Evolutionary conservation across 306 rosid species (phyloP).

Genomic region (Rubus idaeus): DNA sequence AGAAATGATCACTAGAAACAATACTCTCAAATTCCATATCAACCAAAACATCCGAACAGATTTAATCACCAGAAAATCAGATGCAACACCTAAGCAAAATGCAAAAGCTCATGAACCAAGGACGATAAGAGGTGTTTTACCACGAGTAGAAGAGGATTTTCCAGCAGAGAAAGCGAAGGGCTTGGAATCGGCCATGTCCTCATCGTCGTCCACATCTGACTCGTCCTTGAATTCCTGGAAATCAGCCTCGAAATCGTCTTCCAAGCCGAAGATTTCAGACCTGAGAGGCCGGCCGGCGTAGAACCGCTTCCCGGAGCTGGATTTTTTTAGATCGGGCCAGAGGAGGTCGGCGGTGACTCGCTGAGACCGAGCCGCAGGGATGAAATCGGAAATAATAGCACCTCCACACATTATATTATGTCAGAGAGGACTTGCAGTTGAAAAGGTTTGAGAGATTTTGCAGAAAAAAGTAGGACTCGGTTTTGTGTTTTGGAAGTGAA

Average conservation of each 20-base stretch:
- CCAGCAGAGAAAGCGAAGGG: conserved; percentile 40
- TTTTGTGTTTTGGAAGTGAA: background rate
- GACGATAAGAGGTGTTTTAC: conserved; percentile 24
- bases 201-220: conserved; percentile 66
- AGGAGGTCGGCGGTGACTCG: conserved; percentile 61
- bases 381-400: conserved; percentile 91
- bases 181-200: conserved; percentile 49
- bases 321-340: conserved; percentile 67
- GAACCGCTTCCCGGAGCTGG: conserved; percentile 32
- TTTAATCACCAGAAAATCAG: background rate
- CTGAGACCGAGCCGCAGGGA: conserved; percentile 43
- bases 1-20: background rate
- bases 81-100: background rate
- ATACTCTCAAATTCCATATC: background rate
- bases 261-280: conserved; percentile 38
- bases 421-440: background rate
- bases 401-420: conserved; percentile 79
- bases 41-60: background rate
- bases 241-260: conserved; percentile 85
- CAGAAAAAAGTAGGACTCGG: background rate
- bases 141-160: conserved; percentile 42
- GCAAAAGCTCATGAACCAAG: background rate
- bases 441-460: conserved; percentile 2
- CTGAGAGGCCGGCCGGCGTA: conserved; percentile 30
- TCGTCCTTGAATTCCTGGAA: conserved; percentile 85